Evolutionary conservation across 495 filamentous ascomycete genomes (phyloP).

Genomic region (Daldinia bambusicola): DNA sequence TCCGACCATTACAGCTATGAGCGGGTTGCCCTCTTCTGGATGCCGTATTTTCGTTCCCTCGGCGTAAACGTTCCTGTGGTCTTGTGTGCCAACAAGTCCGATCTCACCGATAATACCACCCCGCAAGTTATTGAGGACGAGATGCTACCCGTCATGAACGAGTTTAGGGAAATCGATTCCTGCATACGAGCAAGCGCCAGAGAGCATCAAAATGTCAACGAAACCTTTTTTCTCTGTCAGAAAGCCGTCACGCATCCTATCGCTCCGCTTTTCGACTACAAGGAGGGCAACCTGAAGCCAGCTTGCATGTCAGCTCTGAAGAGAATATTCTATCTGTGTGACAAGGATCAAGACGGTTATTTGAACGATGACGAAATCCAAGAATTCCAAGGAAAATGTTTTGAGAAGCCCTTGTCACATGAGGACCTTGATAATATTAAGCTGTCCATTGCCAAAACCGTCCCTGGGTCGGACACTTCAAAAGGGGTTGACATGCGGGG

Average conservation of each 20-base stretch:
- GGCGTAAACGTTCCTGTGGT: conserved; percentile 99
- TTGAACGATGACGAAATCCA: conserved; percentile 89
- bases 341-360: conserved; percentile 96
- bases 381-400: conserved; percentile 90
- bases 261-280: conserved; percentile 94
- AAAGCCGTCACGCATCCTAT: conserved; percentile 99
- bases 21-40: conserved; percentile 95
- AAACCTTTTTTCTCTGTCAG: conserved; percentile 96
- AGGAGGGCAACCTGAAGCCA: conserved; percentile 88
- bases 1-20: conserved; percentile 99
- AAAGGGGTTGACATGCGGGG: conserved; percentile 81
- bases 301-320: conserved; percentile 85
- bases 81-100: conserved; percentile 95
- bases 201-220: conserved; percentile 94
- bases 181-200: conserved; percentile 95
- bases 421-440: conserved; percentile 92
- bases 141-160: conserved; percentile 97
- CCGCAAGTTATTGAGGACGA: conserved; percentile 91
- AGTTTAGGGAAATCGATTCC: conserved; percentile 98
- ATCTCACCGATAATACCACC: conserved; percentile 77
- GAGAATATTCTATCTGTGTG: conserved; percentile 93
- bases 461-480: conserved; percentile 69
- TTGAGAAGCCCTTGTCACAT: conserved; percentile 80
- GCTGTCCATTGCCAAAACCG: conserved; percentile 74
- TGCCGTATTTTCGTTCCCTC: conserved; percentile 94